Conservation (phyloP, 2,329 filamentous ascomycete species). For the Neophaeococcomyces aloes region DNA sequence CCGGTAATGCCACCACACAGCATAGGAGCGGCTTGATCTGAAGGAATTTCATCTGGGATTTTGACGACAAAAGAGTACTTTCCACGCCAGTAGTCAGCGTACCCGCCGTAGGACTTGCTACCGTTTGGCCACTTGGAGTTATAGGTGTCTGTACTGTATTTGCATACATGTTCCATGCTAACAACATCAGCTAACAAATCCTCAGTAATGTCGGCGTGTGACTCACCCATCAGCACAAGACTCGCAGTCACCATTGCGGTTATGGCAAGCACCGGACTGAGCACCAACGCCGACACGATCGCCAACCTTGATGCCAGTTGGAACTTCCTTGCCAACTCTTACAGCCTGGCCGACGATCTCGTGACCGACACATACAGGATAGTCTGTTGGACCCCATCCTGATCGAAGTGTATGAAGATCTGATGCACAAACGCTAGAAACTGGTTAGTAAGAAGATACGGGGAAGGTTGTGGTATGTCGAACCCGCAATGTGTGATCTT, state of each 20-base stretch:
- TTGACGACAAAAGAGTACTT: slow-evolving; percentile 28
- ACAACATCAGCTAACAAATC: background rate
- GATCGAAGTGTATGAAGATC: slow-evolving; percentile 36
- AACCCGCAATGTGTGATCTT: slow-evolving; percentile 50
- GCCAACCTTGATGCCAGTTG: slow-evolving; percentile 43
- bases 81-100: slow-evolving; percentile 45
- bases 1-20: slow-evolving; percentile 40
- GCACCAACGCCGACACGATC: slow-evolving; percentile 56
- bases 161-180: background rate
- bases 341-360: slow-evolving; percentile 53
- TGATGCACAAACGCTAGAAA: slow-evolving; percentile 49
- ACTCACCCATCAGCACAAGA: slow-evolving; percentile 39
- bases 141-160: slow-evolving; percentile 44
- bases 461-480: slow-evolving; percentile 25
- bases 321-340: slow-evolving; percentile 39
- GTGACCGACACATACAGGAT: slow-evolving; percentile 49
- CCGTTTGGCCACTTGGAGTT: slow-evolving; percentile 49
- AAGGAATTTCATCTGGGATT: slow-evolving; percentile 42
- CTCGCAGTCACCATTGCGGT: slow-evolving; percentile 37
- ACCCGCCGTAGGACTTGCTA: slow-evolving; percentile 57
- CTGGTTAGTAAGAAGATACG: slow-evolving; percentile 40
- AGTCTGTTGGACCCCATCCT: slow-evolving; percentile 26
- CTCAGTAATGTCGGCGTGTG: background rate
- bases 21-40: slow-evolving; percentile 53
- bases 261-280: slow-evolving; percentile 46